Base-by-base conservation (phyloP, 208 protist genomes). In the Leishmania gerbilli region DNA sequence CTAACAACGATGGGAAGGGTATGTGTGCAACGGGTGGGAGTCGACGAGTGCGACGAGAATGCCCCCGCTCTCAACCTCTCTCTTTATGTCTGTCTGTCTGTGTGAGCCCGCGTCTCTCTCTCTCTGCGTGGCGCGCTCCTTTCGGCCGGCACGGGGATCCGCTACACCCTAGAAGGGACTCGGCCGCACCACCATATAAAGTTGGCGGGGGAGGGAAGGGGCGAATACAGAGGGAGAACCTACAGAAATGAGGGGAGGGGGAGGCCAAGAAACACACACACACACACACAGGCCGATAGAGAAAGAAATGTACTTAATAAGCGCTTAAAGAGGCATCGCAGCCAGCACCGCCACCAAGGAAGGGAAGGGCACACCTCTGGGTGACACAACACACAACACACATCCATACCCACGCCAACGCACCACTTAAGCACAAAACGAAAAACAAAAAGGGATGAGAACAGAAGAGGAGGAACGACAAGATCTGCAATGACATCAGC, bases 381-480 rank as follows among this genome's bases (percentile, higher is more conserved):
- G 58, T 31, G 51, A 1, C 17, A 19, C 17, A 21, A 13, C 2
- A 21, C 51, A 13, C 2, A 21, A 53, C 49, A 53, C 0, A 1
- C 49, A 13, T 47, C 45, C 45, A 47, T 19, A 55, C 15, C 51
- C 51, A 55, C 51, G 17, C 17, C 51, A 55, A 55, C 51, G 17
- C 51, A 55, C 51, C 15, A 55, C 51, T 21, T n/a, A 9, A 24
- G 4, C 24, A 62, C 56, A 31, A 0, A 42, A 49, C 31, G 11
- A 49, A n/a, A 42, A 71, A 47, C 15, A 21, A 55, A 80, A 71
- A 49, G 42, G 42, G 45, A 45, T n/a, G 40, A 49, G 40, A 69
- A 75, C 42, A 79, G 71, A 74, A 71, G 71, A 72, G 55, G 55
- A 53, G 77, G 47, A 84, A 15, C 65, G 84, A 79, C 72, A 79